A percentile compares a stretch with the other conserved stretches of the same genome.
phyloP scores from a whole-genome alignment of 345 rosid genomes.

The Camelina hispida region DNA sequence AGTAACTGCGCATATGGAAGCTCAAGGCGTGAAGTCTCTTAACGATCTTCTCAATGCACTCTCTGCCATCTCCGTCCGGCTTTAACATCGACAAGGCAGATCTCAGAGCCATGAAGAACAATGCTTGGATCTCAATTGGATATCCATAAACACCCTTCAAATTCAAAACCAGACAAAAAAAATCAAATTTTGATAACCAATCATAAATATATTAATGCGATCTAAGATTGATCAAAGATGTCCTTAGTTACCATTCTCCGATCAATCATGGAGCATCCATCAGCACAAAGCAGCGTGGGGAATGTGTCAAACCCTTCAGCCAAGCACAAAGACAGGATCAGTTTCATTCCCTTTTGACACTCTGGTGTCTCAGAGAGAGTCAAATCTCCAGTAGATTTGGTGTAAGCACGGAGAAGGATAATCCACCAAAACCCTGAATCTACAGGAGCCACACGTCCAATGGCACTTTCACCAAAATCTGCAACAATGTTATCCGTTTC shows the following conservation, averaged over 20 bases:
- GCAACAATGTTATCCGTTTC: slow-evolving; percentile 71
- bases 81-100: slow-evolving; percentile 71
- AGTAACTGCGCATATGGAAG: slow-evolving; percentile 71
- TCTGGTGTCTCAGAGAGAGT: slow-evolving; percentile 75
- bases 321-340: slow-evolving; percentile 70
- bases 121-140: slow-evolving; percentile 91
- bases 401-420: slow-evolving; percentile 85
- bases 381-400: slow-evolving; percentile 83
- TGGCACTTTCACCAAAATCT: slow-evolving; percentile 93
- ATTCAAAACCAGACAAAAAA: not conserved
- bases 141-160: slow-evolving; percentile 86
- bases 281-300: slow-evolving; percentile 90
- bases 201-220: too few relatives aligned
- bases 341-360: slow-evolving; percentile 84
- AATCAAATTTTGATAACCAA: not conserved
- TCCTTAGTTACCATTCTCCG: slow-evolving; percentile 75
- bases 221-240: not conserved
- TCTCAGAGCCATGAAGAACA: slow-evolving; percentile 84
- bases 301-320: slow-evolving; percentile 91
- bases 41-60: slow-evolving; percentile 63
- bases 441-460: slow-evolving; percentile 91
- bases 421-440: slow-evolving; percentile 99
- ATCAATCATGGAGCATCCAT: slow-evolving; percentile 91
- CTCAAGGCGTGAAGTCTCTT: slow-evolving; percentile 70
- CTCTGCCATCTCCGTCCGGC: slow-evolving; percentile 74